phyloP scores from a whole-genome alignment of 2,329 filamentous ascomycete genomes.

The Triangularia setosa region DNA sequence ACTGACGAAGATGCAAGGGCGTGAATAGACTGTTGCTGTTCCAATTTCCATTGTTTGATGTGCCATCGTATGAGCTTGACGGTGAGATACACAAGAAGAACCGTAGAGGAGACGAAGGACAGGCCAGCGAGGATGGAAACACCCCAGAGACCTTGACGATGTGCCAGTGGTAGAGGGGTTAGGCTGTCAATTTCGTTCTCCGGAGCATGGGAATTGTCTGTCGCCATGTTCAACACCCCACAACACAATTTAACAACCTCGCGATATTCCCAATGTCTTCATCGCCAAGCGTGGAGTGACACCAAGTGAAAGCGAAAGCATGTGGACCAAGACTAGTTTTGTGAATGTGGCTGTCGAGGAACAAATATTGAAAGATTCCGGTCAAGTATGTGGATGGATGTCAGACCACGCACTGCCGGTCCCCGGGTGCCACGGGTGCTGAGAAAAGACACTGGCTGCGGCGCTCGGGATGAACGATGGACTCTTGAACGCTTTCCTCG shows the following conservation, averaged over 20 bases:
- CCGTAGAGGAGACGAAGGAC: conserved; percentile 25
- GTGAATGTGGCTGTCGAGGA: not conserved
- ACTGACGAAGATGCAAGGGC: conserved; percentile 6
- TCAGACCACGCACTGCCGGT: not conserved
- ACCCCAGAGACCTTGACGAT: conserved; percentile 25
- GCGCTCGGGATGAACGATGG: not conserved
- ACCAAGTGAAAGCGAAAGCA: not conserved
- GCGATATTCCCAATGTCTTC: not conserved
- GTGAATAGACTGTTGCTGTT: not conserved
- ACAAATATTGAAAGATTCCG: not conserved
- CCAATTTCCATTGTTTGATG: conserved; percentile 13
- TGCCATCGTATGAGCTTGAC: conserved; percentile 30
- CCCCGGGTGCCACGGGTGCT: not conserved
- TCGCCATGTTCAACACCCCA: not conserved
- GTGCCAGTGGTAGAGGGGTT: conserved; percentile 19
- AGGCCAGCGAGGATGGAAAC: conserved; percentile 26
- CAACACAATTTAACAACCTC: not conserved
- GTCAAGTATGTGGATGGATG: not conserved
- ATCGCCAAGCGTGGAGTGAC: not conserved
- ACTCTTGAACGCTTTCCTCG: not conserved
- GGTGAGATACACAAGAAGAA: conserved; percentile 29
- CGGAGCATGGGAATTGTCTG: not conserved
- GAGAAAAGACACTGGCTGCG: not conserved
- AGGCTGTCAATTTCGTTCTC: conserved; percentile 20
- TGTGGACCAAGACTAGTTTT: not conserved